Evolutionary conservation across 805 yeast species (phyloP).

Genomic region (Saturnispora gosingensis): DNA sequence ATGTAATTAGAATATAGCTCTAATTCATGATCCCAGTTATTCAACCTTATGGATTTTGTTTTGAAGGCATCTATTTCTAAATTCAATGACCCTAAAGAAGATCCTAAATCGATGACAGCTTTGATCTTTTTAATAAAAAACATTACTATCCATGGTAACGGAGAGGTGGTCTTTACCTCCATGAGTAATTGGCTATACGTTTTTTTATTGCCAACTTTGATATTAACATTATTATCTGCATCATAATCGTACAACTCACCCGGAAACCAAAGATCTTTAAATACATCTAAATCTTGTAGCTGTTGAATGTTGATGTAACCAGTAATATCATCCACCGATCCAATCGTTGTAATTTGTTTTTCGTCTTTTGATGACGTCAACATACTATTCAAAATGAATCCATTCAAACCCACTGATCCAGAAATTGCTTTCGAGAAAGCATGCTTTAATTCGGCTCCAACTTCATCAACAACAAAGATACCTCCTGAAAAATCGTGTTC

Average conservation of each 20-base stretch:
- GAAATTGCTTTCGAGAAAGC: constrained; percentile 84
- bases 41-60: constrained; percentile 57
- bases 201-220: constrained; percentile 11
- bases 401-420: constrained; percentile 50
- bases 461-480: constrained; percentile 40
- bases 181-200: constrained; percentile 40
- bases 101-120: constrained; percentile 69
- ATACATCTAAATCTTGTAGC: constrained; percentile 75
- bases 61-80: constrained; percentile 52
- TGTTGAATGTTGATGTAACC: constrained; percentile 73
- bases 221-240: not conserved
- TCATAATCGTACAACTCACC: constrained; percentile 24
- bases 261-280: constrained; percentile 76
- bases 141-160: constrained; percentile 69
- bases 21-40: constrained; percentile 64
- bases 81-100: constrained; percentile 62
- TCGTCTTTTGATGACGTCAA: constrained; percentile 31
- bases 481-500: constrained; percentile 34
- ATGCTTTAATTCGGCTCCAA: constrained; percentile 75
- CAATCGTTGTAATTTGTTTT: constrained; percentile 40
- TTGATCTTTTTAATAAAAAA: constrained; percentile 43
- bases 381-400: constrained; percentile 39
- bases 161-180: constrained; percentile 50
- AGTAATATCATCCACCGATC: constrained; percentile 41
- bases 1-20: constrained; percentile 49